Base-by-base conservation (phyloP, 345 rosid genomes). In the Eucalyptus polybractea region DNA sequence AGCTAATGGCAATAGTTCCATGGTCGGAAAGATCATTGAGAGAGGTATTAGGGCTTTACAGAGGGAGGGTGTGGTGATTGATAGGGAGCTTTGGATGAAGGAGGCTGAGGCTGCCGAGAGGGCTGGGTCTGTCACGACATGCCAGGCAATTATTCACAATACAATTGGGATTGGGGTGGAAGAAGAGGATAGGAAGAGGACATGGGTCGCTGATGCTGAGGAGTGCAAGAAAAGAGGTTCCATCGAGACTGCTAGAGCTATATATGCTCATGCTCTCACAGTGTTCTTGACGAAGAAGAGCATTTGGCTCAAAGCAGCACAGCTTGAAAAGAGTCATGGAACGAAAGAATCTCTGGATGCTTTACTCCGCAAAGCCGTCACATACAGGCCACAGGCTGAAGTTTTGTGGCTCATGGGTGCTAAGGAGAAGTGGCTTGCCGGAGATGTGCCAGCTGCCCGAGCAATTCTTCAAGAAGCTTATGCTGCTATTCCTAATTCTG, bases 371-470 rank as follows among this genome's bases (percentile, higher is more conserved):
- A 96, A 93, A 92, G 99, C 99, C 19, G 98, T 96, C 87, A 95
- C 96, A 13, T 97, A 96, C 87, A 94, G 94, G 86, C 99, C 99
- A 44, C 99, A 97, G 90, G 98, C 98, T 89, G 99, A 97, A 92
- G 99, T 97, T 90, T 93, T 97, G 87, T 96, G 99, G 99, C 98
- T 97, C 80, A 96, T 97, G 99, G 98, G 97, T 88, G 99, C 99
- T 44, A 97, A 96, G 91, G 99, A 97, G 92, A 97, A 97, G 91
- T 96, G 99, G 99, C 98, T 97, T 90, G 97, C 99, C 53, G 99
- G 99, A 88, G 99, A 97, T 93, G 99, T 97, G 85, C 96, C 96
- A 69, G 95, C 97, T 51, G 99, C 99, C 31, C 95, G 99, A 88
- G 97, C 97, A 62, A 97, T 96, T 91, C 97, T 97, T 90, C 98